phyloP scores from a whole-genome alignment of 2,329 filamentous ascomycete species.

The Blastomyces emzantsi region DNA sequence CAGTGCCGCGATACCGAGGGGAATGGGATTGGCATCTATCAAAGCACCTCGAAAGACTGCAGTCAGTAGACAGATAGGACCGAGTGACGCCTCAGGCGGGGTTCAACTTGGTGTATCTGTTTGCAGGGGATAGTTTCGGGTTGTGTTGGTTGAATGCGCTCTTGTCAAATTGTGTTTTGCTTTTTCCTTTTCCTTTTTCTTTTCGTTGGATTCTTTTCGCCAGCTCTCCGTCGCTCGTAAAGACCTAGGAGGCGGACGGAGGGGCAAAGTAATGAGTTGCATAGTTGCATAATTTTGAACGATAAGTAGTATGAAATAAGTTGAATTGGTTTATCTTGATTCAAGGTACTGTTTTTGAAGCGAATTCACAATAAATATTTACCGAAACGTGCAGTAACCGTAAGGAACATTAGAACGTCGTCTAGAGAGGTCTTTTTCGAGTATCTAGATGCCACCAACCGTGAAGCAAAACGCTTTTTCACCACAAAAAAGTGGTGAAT shows the following conservation, averaged over 20 bases:
- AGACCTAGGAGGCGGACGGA: background rate
- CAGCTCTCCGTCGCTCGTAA: background rate
- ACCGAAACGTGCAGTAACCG: background rate
- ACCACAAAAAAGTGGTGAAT: background rate
- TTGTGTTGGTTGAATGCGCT: background rate
- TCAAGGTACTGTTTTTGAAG: background rate
- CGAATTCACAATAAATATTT: background rate
- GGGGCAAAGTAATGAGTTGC: background rate
- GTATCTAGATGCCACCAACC: background rate
- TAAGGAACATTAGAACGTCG: background rate
- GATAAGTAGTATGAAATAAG: background rate
- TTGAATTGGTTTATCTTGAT: background rate
- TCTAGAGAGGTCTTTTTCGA: background rate
- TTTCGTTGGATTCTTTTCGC: background rate
- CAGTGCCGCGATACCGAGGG: slow-evolving; percentile 20
- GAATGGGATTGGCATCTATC: slow-evolving; percentile 19
- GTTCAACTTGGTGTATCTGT: background rate
- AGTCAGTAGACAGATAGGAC: background rate
- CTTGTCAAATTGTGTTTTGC: background rate
- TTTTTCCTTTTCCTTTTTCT: background rate
- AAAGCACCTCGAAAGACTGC: background rate
- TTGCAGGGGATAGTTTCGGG: background rate
- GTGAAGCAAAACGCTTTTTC: no score
- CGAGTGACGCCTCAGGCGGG: background rate
- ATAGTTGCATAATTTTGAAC: background rate